Conservation (phyloP, 352 stramenopile species). For the Phytophthora capsici region DNA sequence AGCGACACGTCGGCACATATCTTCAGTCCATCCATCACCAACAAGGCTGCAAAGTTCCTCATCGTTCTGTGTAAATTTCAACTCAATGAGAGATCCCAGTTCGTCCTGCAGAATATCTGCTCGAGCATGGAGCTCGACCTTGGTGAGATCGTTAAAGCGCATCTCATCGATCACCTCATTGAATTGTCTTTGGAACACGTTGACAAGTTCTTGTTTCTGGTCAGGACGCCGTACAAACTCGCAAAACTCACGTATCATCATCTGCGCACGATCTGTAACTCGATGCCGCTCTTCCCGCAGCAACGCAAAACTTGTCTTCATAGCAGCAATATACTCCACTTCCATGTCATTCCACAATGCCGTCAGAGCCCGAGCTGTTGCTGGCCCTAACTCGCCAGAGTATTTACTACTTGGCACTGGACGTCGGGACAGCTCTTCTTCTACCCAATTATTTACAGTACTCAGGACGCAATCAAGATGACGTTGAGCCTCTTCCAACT, state of each 20-base stretch:
- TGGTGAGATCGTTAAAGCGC: conserved; percentile 83
- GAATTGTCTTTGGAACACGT: conserved; percentile 74
- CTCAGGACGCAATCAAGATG: conserved; percentile 37
- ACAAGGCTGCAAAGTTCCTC: conserved; percentile 55
- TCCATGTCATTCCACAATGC: conserved; percentile 69
- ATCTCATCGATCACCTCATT: conserved; percentile 87
- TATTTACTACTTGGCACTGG: conserved; percentile 18
- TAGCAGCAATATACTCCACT: conserved; percentile 50
- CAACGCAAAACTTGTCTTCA: conserved; percentile 52
- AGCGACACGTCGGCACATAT: conserved; percentile 49
- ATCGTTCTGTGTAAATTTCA: conserved; percentile 47
- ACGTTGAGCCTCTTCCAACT: conserved; percentile 44
- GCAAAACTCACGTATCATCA: conserved; percentile 56
- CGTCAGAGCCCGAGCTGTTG: conserved; percentile 39
- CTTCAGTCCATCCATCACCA: conserved; percentile 67
- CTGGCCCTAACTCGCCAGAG: conserved; percentile 44
- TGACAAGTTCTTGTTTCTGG: conserved; percentile 67
- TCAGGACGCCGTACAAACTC: conserved; percentile 68
- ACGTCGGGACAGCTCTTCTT: conserved; percentile 21
- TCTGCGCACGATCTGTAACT: conserved; percentile 34
- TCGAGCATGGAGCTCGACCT: conserved; percentile 79
- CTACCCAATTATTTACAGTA: conserved; percentile 27
- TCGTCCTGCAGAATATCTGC: conserved; percentile 77
- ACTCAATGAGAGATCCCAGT: conserved; percentile 52
- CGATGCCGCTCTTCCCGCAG: conserved; percentile 44